phyloP scores from a whole-genome alignment of 83 land plant species.

The Picea abies region DNA sequence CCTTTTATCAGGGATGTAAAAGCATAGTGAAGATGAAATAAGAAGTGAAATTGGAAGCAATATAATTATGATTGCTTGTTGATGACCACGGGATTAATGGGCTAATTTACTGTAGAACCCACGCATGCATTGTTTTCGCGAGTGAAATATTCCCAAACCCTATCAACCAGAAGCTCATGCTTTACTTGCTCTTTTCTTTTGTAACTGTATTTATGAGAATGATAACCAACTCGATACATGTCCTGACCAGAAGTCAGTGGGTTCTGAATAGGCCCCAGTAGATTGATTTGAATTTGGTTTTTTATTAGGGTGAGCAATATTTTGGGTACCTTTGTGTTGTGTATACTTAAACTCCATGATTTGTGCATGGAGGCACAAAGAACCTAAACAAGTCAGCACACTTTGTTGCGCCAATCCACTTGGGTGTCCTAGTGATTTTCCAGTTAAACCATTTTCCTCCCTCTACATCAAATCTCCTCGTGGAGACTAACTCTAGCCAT shows the following conservation, averaged over 20 bases:
- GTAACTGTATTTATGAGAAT: too few relatives aligned
- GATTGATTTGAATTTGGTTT: too few relatives aligned
- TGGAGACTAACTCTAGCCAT: background rate
- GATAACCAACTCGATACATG: too few relatives aligned
- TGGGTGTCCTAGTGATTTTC: background rate
- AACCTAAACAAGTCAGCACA: background rate
- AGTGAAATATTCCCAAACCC: background rate
- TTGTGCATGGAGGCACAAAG: background rate
- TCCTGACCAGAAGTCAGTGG: background rate
- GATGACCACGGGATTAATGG: too few relatives aligned
- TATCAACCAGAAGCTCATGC: background rate
- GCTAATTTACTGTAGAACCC: too few relatives aligned
- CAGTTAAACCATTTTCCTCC: background rate
- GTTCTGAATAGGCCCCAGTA: background rate
- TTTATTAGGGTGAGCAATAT: background rate
- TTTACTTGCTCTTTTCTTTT: background rate
- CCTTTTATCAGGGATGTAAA: too few relatives aligned
- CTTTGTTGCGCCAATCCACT: slow-evolving; percentile 1
- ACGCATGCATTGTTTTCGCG: too few relatives aligned
- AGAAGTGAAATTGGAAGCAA: too few relatives aligned
- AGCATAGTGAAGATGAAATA: too few relatives aligned
- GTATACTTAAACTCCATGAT: background rate
- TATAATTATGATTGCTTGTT: too few relatives aligned
- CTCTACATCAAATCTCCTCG: background rate
- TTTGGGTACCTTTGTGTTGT: background rate